phyloP scores from a whole-genome alignment of 129 eudicot species.

The Cynara cardunculus region DNA sequence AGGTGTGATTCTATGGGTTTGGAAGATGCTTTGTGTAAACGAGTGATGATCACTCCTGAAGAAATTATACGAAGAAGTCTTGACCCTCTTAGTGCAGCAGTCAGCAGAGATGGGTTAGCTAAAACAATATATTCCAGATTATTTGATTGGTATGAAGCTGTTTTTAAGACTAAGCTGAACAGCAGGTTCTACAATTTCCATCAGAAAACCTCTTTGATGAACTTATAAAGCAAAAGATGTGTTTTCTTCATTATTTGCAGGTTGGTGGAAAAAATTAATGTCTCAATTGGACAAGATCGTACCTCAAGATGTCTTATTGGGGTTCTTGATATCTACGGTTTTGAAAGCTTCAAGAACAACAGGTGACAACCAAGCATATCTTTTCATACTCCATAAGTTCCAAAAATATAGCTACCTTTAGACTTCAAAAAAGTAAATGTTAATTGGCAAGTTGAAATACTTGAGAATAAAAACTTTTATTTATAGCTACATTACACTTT shows the following conservation, averaged over 20 bases:
- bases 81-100: slow-evolving; percentile 90
- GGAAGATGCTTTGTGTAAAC: slow-evolving; percentile 92
- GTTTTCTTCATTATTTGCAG: slow-evolving; percentile 35
- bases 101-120: slow-evolving; percentile 98
- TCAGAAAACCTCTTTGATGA: background rate
- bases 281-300: slow-evolving; percentile 93
- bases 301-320: slow-evolving; percentile 78
- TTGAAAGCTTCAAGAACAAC: slow-evolving; percentile 95
- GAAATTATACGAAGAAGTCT: slow-evolving; percentile 94
- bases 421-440: slow-evolving; percentile 18
- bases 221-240: background rate
- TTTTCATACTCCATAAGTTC: slow-evolving; percentile 1
- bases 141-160: slow-evolving; percentile 77
- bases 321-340: slow-evolving; percentile 97
- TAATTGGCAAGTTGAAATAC: slow-evolving; percentile 17
- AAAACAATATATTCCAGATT: slow-evolving; percentile 89
- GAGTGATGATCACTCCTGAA: slow-evolving; percentile 99
- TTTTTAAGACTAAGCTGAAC: background rate
- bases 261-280: slow-evolving; percentile 90
- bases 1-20: slow-evolving; percentile 88
- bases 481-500: background rate
- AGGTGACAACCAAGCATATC: slow-evolving; percentile 44
- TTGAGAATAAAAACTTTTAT: background rate
- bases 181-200: background rate
- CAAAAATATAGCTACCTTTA: slow-evolving; percentile 9